Percentiles rank a stretch among this genome's conserved stretches.
Conservation (phyloP, 106 monocot genomes). For the Dendrobium catenatum region DNA sequence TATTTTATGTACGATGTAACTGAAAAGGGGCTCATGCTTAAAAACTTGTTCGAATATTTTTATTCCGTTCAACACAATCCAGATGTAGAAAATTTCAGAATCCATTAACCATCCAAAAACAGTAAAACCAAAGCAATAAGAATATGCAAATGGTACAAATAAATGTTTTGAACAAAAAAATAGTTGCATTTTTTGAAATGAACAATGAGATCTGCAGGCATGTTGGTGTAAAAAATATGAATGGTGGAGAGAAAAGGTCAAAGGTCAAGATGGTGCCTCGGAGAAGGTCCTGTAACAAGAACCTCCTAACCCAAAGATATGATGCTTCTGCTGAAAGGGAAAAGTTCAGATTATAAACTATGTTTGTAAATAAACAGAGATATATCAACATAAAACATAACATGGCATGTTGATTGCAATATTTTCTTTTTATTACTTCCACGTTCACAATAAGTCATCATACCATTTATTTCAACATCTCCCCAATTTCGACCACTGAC, state of each 20-base stretch:
- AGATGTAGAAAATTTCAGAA: not conserved
- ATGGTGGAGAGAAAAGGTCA: not conserved
- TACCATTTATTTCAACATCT: slow-evolving; percentile 87
- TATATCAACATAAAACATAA: not conserved
- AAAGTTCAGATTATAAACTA: not conserved
- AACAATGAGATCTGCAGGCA: not conserved
- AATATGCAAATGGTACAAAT: not conserved
- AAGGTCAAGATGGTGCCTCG: not conserved
- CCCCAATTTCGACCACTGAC: slow-evolving; percentile 93
- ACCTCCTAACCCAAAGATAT: not conserved
- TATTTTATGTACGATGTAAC: not conserved
- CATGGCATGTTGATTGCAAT: not conserved
- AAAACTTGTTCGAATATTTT: not conserved
- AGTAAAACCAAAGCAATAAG: not conserved
- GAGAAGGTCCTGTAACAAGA: not conserved
- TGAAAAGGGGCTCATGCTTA: not conserved
- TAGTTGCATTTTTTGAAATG: not conserved
- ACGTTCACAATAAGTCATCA: not conserved
- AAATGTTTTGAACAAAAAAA: not conserved
- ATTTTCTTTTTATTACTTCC: not conserved
- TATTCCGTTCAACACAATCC: not conserved
- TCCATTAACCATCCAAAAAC: not conserved
- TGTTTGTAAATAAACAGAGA: not conserved
- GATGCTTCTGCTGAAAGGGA: not conserved
- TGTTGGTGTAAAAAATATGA: not conserved